Base-by-base conservation (phyloP, 805 yeast species). In the Saccharomycopsis lassenensis region DNA sequence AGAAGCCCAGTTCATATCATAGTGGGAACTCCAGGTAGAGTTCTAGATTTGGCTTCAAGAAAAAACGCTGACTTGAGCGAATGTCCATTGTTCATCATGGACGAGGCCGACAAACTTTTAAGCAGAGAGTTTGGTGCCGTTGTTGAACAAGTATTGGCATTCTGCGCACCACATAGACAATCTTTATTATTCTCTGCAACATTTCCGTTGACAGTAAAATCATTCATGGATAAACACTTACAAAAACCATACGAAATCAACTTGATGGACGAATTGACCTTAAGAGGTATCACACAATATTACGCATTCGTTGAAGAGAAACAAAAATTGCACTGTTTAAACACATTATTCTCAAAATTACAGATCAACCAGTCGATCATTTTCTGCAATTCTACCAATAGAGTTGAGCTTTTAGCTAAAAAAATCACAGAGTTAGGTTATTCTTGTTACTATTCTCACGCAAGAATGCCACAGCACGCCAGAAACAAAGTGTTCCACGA, bases 401-500 rank as follows among this genome's bases (percentile, higher is more conserved):
- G 98, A 58, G 98, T 91, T 35, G 98, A 91, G 63, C 69, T 91
- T 45, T 69, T 91, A 50, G 95, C 97, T 40, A 85, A 85, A 54
- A 91, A 91, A 55, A 89, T 91, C 53, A 89, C 97, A 18, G 97
- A 91, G 55, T 68, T 91, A 44, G 96, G 95, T 36, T 91, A 80
- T 58, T 89, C 97, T 2, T 91, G 97, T 66, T 91, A 80, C 61
- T 91, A 85, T 58, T 84, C 95, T 16, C 98, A 91, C 57, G 96
- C 98, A 7, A 81, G 77, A 58, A 91, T 91, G 98, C 89, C 94
- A 26, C 97, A 91, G 64, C 79, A 78, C 45, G 94, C 93, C 36
- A 82, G 98, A 71, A 91, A 91, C 64, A 84, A 86, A 56, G 98
- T 91, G 5, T 91, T 91, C 74, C 98, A 91, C 57, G 97, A 91